Evolutionary conservation across 768 basidiomycete genomes (phyloP), one percentile per base, ranked within the genome.

Genomic region (Panaeolus cyanescens): DNA sequence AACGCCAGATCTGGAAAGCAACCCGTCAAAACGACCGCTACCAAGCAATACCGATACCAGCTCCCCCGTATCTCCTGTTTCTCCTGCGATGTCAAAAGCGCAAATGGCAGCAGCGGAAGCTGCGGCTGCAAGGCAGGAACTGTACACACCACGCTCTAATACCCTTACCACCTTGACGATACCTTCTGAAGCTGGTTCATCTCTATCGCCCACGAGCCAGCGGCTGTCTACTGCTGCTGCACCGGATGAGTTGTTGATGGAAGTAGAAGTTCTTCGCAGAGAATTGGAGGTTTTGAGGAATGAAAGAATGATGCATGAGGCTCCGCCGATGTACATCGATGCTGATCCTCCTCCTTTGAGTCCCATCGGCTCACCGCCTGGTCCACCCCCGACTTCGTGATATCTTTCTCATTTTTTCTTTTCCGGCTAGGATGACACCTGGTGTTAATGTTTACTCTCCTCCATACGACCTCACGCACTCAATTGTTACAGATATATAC

Each of bases 261-360:
- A 62, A 28, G 61, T 62, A 12, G 61, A 62, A 32, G 58, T 32
- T 9, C 53, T 62, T 5, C 53, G 61, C 31, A 34, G 58, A 58
- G 61, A 62, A 40, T 39, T 62, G 53, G 58, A 59, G 8, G 57
- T 12, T 22, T 33, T 62, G 1, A 32, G 61, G 58, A 55, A 25
- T 42, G 36, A 58, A 54, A 45, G 55, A 32, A 58, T 54, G 19
- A 32, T 54, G 50, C 58, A 54, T 32, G 58, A 45, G 17, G 42
- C 54, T 4, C 62, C 56, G 5, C 56, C 56, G 8, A 40, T 58
- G 56, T 58, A 58, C 19, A 33, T 50, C 12, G 45, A 50, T 50
- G 45, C 15, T 13, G 25, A 25, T 13, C 45, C 45, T 15, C 45
- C 45, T 28, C 45, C 45, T 50, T 10, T 50, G 45, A 50, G 45